Base-by-base conservation (phyloP, 2,329 filamentous ascomycete species). In the Helminthosporium solani region DNA sequence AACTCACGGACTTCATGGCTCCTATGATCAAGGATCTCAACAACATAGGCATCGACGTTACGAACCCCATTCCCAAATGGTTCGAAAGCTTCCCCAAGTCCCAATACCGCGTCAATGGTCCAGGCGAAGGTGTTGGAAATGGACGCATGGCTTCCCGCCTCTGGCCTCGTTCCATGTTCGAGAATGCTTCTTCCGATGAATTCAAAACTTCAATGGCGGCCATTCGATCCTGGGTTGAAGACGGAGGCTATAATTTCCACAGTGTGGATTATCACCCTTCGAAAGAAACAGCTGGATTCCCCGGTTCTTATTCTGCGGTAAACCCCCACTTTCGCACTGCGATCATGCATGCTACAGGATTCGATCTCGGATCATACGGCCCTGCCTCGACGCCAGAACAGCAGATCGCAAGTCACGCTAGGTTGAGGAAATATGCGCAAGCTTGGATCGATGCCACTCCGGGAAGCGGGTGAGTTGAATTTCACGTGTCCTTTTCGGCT, bases 131-230 rank as follows among this genome's bases (percentile, higher is more conserved):
- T 12, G 57, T 51, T 5, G 42, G 38, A 12, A 56, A 51, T 40
- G 31, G 49, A 3, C 60, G 60, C 25, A 60, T 64, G 33, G 59
- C 46, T 18, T 64, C 60, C 2, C 58, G 60, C 9, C 62, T 73
- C 1, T 57, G 73, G 2, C 70, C 68, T 1, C 52, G 60, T 18
- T 40, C 49, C 11, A 57, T 51, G n/a, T 57, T 72, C 6, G 47
- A 47, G 36, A 44, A 64, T 28, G 34, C 53, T 3, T 44, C 42
- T 15, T 58, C 54, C 2, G 15, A 33, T 6, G 40, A 42, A 2
- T 64, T 61, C 40, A 36, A 47, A 8, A 37, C 36, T 1, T 56
- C 51, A 1, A 65, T 64, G 40, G 46, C 37, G 3, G 41, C 58
- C 2, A 62, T 64, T 14, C 52, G 60, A 11, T 35, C 43, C 3